Evolutionary conservation across 2,329 filamentous ascomycete species (phyloP).

Genomic region (Scytalidium lignicola): DNA sequence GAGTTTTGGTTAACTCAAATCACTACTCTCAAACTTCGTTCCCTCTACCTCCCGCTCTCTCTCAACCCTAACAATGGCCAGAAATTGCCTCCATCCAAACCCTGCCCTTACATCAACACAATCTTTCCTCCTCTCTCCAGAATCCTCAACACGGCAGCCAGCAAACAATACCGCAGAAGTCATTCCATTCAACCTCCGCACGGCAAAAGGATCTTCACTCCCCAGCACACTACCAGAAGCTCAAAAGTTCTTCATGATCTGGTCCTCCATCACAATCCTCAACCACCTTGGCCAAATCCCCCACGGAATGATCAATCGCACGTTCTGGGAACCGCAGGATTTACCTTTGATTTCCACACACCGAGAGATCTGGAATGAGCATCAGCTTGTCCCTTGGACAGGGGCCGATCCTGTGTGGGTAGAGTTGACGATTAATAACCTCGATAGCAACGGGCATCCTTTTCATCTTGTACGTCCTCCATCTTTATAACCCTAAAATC

Average conservation of each 20-base stretch:
- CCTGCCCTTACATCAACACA: constrained; percentile 4
- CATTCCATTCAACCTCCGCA: constrained; percentile 17
- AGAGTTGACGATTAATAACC: constrained; percentile 44
- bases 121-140: constrained; percentile 2
- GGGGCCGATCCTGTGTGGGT: constrained; percentile 34
- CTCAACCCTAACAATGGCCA: background rate
- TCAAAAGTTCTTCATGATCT: constrained; percentile 35
- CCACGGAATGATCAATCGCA: constrained; percentile 40
- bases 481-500: background rate
- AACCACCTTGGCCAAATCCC: constrained; percentile 36
- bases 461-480: constrained; percentile 35
- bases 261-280: constrained; percentile 38
- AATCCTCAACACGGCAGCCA: background rate
- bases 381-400: constrained; percentile 32
- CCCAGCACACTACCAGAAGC: constrained; percentile 21
- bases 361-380: constrained; percentile 30
- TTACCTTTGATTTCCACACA: constrained; percentile 29
- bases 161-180: constrained; percentile 1
- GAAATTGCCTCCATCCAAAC: constrained; percentile 3
- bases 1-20: background rate
- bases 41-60: background rate
- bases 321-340: constrained; percentile 34
- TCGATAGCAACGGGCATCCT: constrained; percentile 43
- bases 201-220: constrained; percentile 1
- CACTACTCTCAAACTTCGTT: too few species aligned